A percentile compares a stretch with the other conserved stretches of the same genome.
Conservation (phyloP, 176 grass and related monocot species). For the Alloteropsis semialata region DNA sequence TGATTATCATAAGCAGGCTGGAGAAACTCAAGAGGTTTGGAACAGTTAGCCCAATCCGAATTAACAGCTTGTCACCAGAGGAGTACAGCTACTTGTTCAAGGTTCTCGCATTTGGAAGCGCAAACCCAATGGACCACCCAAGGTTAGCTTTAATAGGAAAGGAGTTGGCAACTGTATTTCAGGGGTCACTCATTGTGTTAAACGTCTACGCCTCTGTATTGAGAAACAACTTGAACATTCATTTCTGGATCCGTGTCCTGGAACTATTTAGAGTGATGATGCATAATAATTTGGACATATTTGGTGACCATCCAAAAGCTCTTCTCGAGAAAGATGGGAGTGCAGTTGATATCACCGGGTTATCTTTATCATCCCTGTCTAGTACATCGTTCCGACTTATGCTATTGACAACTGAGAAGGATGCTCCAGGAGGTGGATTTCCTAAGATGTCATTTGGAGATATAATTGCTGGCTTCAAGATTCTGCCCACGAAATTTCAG, state of each 20-base stretch:
- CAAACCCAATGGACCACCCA: constrained; percentile 17
- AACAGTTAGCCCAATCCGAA: not conserved
- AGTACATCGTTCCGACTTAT: not conserved
- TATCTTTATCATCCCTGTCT: not conserved
- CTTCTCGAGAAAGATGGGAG: constrained; percentile 20
- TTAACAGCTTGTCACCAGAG: not conserved
- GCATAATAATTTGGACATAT: not conserved
- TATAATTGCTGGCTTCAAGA: constrained; percentile 22
- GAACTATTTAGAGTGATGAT: not conserved
- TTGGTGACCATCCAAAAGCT: not conserved
- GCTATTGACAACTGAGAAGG: not conserved
- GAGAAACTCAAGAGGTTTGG: constrained; percentile 5
- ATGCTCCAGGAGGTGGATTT: not conserved
- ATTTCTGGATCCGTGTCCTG: constrained; percentile 18
- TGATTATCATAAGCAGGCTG: constrained; percentile 22
- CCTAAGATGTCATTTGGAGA: constrained; percentile 32
- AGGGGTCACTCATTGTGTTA: constrained; percentile 15
- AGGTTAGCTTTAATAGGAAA: not conserved
- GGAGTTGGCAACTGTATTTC: constrained; percentile 14
- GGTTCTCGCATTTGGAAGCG: constrained; percentile 30
- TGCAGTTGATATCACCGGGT: not conserved
- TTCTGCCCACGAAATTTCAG: constrained; percentile 5
- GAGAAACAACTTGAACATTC: not conserved
- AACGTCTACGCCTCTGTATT: constrained; percentile 24
- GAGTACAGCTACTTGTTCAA: constrained; percentile 41